Percentiles rank a stretch among this genome's conserved stretches.
Conservation (phyloP, 331 rosid genomes). For the Acacia pycnantha region DNA sequence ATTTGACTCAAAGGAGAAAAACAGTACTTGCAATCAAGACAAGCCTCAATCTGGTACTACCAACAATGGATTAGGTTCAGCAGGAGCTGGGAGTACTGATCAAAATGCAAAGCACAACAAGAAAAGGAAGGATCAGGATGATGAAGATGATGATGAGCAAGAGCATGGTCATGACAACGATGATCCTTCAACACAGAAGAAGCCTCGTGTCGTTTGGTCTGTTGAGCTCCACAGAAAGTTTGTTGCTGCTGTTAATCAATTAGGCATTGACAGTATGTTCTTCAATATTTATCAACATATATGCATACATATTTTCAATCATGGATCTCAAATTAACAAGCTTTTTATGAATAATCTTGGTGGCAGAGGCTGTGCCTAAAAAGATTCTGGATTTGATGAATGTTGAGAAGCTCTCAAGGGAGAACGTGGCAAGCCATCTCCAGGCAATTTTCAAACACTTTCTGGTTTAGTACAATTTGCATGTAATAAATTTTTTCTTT, state of each 20-base stretch:
- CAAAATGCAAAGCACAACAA: slow-evolving; percentile 64
- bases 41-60: slow-evolving; percentile 33
- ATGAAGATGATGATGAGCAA: slow-evolving; percentile 70
- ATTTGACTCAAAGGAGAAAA: slow-evolving; percentile 64
- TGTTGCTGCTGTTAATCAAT: slow-evolving; percentile 87
- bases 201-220: slow-evolving; percentile 99
- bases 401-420: slow-evolving; percentile 93
- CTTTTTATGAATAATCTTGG: slow-evolving; percentile 10
- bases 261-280: slow-evolving; percentile 93
- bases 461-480: slow-evolving; percentile 20
- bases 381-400: slow-evolving; percentile 95
- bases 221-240: slow-evolving; percentile 93
- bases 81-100: slow-evolving; percentile 53
- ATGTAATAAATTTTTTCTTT: slow-evolving; percentile 8
- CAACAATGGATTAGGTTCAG: slow-evolving; percentile 42
- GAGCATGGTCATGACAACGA: slow-evolving; percentile 68
- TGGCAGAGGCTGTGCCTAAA: slow-evolving; percentile 97
- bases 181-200: slow-evolving; percentile 81
- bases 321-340: background rate
- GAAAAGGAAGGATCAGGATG: slow-evolving; percentile 81
- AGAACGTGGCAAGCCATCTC: slow-evolving; percentile 98
- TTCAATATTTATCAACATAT: slow-evolving; percentile 22
- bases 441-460: slow-evolving; percentile 56
- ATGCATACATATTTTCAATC: too few species aligned
- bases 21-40: slow-evolving; percentile 48